A percentile compares a stretch with the other conserved stretches of the same genome.
Evolutionary conservation across 331 rosid genomes (phyloP).

Genomic region (Ulmus americana): DNA sequence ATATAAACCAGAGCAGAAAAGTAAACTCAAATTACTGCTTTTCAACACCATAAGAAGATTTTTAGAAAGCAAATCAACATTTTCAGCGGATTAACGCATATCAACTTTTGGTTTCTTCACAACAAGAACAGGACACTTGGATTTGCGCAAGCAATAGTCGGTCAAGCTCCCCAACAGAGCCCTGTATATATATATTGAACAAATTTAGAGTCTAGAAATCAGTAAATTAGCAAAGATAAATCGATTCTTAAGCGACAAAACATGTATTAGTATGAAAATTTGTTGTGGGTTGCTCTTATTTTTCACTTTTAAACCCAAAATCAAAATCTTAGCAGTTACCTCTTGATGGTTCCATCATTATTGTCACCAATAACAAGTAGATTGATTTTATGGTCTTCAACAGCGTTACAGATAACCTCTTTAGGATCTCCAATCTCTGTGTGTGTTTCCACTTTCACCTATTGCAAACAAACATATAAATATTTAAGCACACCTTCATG

Average conservation of each 20-base stretch:
- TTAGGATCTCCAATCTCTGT: conserved; percentile 34
- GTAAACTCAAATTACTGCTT: too few species aligned
- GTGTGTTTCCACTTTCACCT: conserved; percentile 33
- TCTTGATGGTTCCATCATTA: conserved; percentile 27
- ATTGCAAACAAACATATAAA: not conserved
- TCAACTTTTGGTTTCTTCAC: conserved; percentile 18
- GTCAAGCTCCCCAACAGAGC: conserved; percentile 24
- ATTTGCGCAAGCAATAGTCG: conserved; percentile 22
- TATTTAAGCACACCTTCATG: too few species aligned
- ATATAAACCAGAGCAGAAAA: too few species aligned
- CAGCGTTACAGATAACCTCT: conserved; percentile 28
- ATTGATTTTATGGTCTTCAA: conserved; percentile 28
- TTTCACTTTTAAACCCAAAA: too few species aligned
- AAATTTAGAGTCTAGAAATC: too few species aligned
- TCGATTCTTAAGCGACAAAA: too few species aligned
- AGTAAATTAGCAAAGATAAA: too few species aligned
- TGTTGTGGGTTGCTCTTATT: too few species aligned
- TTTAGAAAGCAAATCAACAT: too few species aligned
- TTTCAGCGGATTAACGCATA: too few species aligned
- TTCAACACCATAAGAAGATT: too few species aligned
- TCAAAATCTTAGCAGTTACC: conserved; percentile 14
- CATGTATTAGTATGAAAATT: too few species aligned
- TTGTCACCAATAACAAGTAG: conserved; percentile 37
- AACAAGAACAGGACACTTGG: conserved; percentile 28
- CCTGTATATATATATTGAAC: not conserved